Base-by-base conservation (phyloP, 2,329 filamentous ascomycete genomes). In the Neofusicoccum sp. region DNA sequence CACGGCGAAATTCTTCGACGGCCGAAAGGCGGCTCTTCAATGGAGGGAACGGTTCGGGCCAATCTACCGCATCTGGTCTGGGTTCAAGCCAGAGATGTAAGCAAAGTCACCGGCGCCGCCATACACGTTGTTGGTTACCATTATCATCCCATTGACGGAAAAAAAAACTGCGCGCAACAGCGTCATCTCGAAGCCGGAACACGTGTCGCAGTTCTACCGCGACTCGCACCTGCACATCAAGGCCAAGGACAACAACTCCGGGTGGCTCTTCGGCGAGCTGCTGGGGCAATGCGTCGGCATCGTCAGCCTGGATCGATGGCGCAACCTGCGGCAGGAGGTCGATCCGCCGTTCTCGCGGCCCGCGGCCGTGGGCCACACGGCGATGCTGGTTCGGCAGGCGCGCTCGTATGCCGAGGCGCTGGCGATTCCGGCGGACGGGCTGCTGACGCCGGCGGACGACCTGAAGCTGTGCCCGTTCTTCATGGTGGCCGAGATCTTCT, bases 171-270 rank as follows among this genome's bases (percentile, higher is more conserved):
- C n/a, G n/a, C 30, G 24, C 14, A n/a, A 36, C 48, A 78, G 74
- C 12, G 75, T 79, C 2, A 48, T 79, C 5, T 75, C 71, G 0
- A 43, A 65, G 4, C 70, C 76, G 2, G 64, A 71, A 3, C 65
- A 79, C 54, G 58, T 80, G 0, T 58, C 74, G 62, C 61, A 63
- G 0, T 69, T 79, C 6, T 80, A 79, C 63, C 69, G 67, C 31
- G 79, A 81, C 63, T 82, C 79, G 0, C 69, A 80, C 58, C 71
- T 66, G 40, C 79, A 81, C 63, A 43, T 61, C 24, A 80, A 82
- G 63, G 78, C 77, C 2, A 36, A 60, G 2, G 70, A 73, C 60
- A 79, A 78, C 61, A 70, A 81, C 62, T 70, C 73, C 0, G 79
- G 79, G 1, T 77, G 67, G 14, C 60, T 75, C 1, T 65, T 80